These are phyloP conservation scores for Claviceps africana DNA, from an alignment of 2,329 filamentous ascomycete genomes.

Conservation along the genomic window DNA sequence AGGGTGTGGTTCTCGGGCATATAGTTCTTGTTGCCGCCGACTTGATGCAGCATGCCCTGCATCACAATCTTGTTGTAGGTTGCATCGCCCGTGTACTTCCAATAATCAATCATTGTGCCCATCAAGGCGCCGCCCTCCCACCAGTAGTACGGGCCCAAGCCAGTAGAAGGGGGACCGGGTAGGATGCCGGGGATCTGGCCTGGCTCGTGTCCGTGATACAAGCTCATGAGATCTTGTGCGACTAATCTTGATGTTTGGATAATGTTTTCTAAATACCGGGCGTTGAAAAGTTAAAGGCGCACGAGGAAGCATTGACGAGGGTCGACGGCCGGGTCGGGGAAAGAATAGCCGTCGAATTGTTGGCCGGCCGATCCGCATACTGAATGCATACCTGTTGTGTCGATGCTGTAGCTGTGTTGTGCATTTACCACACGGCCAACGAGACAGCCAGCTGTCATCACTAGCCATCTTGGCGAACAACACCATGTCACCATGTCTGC, in stretches of 20 bases:
- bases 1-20: constrained; percentile 38
- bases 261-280: too few relatives aligned
- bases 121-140: constrained; percentile 50
- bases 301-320: too few relatives aligned
- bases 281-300: too few relatives aligned
- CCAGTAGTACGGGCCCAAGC: constrained; percentile 35
- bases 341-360: not conserved
- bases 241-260: constrained; percentile 17
- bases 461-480: constrained; percentile 1
- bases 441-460: constrained; percentile 1
- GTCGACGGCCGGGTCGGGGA: not conserved
- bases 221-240: constrained; percentile 22
- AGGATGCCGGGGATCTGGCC: constrained; percentile 24
- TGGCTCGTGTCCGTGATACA: constrained; percentile 23
- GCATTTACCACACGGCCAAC: constrained; percentile 7
- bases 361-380: not conserved
- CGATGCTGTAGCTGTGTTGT: constrained; percentile 15
- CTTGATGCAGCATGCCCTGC: constrained; percentile 35
- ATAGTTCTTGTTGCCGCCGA: constrained; percentile 35
- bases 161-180: constrained; percentile 22
- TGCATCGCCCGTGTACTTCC: constrained; percentile 43
- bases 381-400: constrained; percentile 14
- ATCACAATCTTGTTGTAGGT: constrained; percentile 41
- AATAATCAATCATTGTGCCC: constrained; percentile 48
- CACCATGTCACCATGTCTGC: not conserved